Evolutionary conservation across 1,139 yeast species (phyloP).

Genomic region (Spencermartinsiella ligniputridi): DNA sequence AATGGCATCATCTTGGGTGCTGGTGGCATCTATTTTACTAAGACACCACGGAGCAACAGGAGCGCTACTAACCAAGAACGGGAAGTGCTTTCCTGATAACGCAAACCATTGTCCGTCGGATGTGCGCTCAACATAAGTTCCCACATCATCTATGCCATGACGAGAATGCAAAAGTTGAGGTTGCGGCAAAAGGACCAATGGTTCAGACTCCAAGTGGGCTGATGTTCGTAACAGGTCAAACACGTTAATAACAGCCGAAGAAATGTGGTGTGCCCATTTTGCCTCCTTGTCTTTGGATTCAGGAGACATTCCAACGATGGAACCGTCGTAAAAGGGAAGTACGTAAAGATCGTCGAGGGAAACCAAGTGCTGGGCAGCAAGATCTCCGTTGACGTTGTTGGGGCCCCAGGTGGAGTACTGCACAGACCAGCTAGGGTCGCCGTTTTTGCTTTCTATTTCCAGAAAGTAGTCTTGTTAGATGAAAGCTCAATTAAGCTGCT

Average conservation of each 20-base stretch:
- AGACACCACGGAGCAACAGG: constrained; percentile 44
- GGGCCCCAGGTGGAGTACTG: constrained; percentile 93
- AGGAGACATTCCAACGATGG: constrained; percentile 49
- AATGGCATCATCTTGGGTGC: constrained; percentile 15
- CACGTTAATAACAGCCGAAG: constrained; percentile 59
- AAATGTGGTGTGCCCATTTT: constrained; percentile 60
- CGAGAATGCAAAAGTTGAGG: constrained; percentile 25
- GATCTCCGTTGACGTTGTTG: constrained; percentile 73
- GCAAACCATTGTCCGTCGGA: constrained; percentile 80
- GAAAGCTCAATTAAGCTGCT: background rate
- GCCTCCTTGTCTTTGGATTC: constrained; percentile 61
- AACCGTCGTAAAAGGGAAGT: constrained; percentile 77
- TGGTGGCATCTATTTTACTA: constrained; percentile 12
- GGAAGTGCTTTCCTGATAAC: constrained; percentile 70
- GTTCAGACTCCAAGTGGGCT: constrained; percentile 19
- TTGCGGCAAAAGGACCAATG: constrained; percentile 36
- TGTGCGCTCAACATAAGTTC: constrained; percentile 64
- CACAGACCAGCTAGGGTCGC: constrained; percentile 73
- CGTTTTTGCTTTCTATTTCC: constrained; percentile 58
- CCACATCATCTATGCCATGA: constrained; percentile 26
- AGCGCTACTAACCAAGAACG: constrained; percentile 76
- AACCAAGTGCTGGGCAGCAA: constrained; percentile 40
- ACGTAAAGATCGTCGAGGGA: constrained; percentile 67
- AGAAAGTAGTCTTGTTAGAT: constrained; percentile 44
- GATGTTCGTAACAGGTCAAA: constrained; percentile 55